phyloP scores from a whole-genome alignment of 257 asterid genomes.

The Salvia hispanica region DNA sequence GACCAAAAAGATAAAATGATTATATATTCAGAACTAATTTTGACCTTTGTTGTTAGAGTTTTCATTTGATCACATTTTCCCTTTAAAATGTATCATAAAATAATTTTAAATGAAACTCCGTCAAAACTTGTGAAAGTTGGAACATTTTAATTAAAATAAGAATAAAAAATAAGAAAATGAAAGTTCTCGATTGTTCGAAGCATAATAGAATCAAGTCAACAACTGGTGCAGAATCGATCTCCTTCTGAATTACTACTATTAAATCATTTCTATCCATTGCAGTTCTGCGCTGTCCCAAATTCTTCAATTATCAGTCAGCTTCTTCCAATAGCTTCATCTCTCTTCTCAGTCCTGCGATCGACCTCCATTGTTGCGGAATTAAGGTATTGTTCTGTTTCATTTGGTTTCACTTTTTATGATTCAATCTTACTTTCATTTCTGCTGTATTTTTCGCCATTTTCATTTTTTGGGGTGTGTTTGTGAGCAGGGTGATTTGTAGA shows the following conservation, averaged over 20 bases:
- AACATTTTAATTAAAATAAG: neutral
- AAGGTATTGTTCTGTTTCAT: conserved; percentile 24
- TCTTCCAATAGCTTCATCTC: neutral
- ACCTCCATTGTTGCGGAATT: neutral
- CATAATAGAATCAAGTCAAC: neutral
- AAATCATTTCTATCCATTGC: conserved; percentile 19
- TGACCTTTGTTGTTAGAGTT: too few relatives aligned
- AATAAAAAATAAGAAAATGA: neutral
- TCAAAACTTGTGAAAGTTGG: too few relatives aligned
- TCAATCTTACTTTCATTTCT: neutral
- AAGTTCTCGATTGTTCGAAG: conserved; percentile 37
- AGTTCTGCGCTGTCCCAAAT: neutral
- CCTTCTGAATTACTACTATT: conserved; percentile 9
- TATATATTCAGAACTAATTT: too few relatives aligned
- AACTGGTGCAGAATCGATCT: conserved; percentile 18
- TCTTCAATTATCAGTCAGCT: conserved; percentile 2
- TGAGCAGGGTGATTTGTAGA: conserved; percentile 43
- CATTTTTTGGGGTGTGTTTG: conserved; percentile 20
- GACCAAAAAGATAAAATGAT: too few relatives aligned
- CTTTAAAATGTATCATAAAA: too few relatives aligned
- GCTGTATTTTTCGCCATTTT: neutral
- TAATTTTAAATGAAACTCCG: too few relatives aligned
- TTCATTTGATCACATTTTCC: too few relatives aligned
- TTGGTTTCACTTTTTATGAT: neutral
- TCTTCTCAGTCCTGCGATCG: neutral